Conservation (phyloP, 192 early-diverging fungal genomes). For the Backusella tuberculispora region DNA sequence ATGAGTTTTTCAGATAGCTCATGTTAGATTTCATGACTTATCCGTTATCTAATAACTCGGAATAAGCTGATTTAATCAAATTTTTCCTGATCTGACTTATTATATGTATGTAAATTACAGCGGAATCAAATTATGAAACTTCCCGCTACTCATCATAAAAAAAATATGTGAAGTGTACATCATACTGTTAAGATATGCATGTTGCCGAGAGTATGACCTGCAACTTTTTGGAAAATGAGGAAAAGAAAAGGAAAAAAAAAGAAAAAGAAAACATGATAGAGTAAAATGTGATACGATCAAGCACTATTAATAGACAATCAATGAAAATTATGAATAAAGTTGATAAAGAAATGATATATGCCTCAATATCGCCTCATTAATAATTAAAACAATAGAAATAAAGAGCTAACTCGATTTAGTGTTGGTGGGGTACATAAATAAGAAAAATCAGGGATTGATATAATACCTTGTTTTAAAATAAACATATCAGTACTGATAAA, state of each 20-base stretch:
- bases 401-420: not conserved
- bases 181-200: not conserved
- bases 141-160: not conserved
- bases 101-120: not conserved
- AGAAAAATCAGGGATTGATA: not conserved
- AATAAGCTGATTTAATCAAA: not conserved
- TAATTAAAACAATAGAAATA: constrained; percentile 12
- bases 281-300: not conserved
- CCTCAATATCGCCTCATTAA: constrained; percentile 2
- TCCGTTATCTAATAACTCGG: not conserved
- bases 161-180: not conserved
- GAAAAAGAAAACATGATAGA: not conserved
- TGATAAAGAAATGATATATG: not conserved
- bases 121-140: constrained; percentile 1
- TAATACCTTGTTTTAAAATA: not conserved
- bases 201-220: not conserved
- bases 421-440: constrained; percentile 1
- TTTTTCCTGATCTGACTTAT: constrained; percentile 1
- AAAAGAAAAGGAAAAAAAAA: not conserved
- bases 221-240: not conserved
- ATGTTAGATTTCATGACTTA: not conserved
- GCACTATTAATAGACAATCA: not conserved
- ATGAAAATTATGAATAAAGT: not conserved
- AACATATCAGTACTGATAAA: not conserved
- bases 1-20: not conserved